Evolutionary conservation across 176 grass and related monocot species (phyloP), one percentile per base, ranked within the genome.

Genomic region (Chrysopogon serrulatus): DNA sequence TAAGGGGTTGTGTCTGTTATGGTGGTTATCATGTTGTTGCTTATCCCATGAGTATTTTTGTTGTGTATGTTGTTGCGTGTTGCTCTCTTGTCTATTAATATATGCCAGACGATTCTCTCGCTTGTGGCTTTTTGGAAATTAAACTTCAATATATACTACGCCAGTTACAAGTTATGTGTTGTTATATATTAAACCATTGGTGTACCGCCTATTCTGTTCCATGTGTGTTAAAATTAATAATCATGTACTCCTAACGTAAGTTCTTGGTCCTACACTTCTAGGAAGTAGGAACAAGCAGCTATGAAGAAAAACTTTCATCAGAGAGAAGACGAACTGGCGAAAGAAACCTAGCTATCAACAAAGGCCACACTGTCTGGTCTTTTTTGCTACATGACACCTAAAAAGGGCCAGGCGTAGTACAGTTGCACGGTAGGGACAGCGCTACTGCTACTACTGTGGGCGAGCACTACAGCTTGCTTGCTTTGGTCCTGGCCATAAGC

Each of bases 381-480:
- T 86, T 93, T 83, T 86, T 82, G 89, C 88, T 94, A 91, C 89
- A 92, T 92, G 89, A 91, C 89, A 91, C 82, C 91, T 94, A 90
- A 83, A 93, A 93, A 87, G 83, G 72, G 42, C 91, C 79, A 61
- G 68, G 56, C 72, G 64, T 83, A 87, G 74, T 86, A 89, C 79
- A 85, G 79, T 65, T 81, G 79, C 82, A 88, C 77, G 74, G 89
- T 93, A 91, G 91, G 94, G 89, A 86, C 94, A 54, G 56, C 59
- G 24, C 92, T 63, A 18, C 41, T 72, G 69, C 69, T n/a, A 44
- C 19, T 31, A 78, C 56, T 41, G 71, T 85, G 82, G 73, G 69
- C 57, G 74, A 83, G 66, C 71, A 81, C 47, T 68, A 67, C 44
- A 90, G 67, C 66, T 73, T 35, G 14, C 74, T 65, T n/a, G 30